These are phyloP conservation scores for Kuraishia ogatae DNA, from an alignment of 805 yeast genomes.

Conservation along the genomic window DNA sequence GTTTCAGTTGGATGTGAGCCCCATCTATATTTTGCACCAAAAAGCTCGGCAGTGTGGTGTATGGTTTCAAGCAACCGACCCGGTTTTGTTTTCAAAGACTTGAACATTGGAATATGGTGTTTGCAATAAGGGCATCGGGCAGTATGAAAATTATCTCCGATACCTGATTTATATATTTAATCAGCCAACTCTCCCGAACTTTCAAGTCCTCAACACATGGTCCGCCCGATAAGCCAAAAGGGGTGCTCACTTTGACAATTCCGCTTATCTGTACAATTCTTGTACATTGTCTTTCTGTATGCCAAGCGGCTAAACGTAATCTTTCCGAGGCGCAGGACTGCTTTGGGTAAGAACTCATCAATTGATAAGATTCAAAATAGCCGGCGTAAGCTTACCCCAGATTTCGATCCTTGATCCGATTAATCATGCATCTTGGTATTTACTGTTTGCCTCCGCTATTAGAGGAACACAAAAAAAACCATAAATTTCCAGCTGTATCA, in stretches of 20 bases:
- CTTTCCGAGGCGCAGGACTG: not conserved
- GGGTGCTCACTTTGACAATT: not conserved
- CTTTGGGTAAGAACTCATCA: not conserved
- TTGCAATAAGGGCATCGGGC: too few species aligned
- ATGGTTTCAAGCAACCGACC: slow-evolving; percentile 48
- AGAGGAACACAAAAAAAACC: too few species aligned
- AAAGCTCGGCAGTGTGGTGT: slow-evolving; percentile 46
- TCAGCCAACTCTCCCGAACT: not conserved
- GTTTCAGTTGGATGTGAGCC: slow-evolving; percentile 48
- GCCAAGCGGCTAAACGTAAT: not conserved
- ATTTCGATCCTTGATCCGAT: not conserved
- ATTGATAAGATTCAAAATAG: not conserved
- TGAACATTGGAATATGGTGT: not conserved
- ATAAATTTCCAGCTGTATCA: too few species aligned
- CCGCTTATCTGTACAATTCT: not conserved
- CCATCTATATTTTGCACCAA: slow-evolving; percentile 60
- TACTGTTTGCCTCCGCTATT: too few species aligned
- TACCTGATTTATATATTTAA: not conserved
- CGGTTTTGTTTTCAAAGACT: slow-evolving; percentile 16
- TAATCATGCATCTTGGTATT: not conserved
- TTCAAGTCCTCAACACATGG: not conserved
- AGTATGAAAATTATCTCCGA: not conserved
- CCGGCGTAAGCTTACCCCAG: not conserved
- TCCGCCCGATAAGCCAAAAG: not conserved
- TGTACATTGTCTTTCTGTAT: not conserved